These are phyloP conservation scores for Scutellaria minor DNA, from an alignment of 257 asterid genomes.

Conservation along the genomic window DNA sequence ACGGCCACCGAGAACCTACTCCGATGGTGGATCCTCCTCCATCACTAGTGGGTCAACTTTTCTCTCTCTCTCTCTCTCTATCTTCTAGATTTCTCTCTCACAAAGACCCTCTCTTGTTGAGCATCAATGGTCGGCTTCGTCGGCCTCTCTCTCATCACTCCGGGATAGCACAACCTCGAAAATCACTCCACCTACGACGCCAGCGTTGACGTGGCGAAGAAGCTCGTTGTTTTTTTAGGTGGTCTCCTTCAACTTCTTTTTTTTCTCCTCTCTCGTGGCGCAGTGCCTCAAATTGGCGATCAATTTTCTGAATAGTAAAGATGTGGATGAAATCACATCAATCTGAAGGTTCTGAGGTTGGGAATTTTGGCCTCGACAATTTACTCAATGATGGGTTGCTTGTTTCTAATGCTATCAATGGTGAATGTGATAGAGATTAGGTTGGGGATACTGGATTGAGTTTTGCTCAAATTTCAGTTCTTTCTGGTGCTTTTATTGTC, in stretches of 20 bases:
- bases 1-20: too few species aligned
- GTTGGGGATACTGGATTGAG: slow-evolving; percentile 53
- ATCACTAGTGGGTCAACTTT: too few species aligned
- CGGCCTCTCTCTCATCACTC: slow-evolving; percentile 45
- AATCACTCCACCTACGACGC: slow-evolving; percentile 72
- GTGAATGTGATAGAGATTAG: slow-evolving; percentile 78
- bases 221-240: slow-evolving; percentile 79
- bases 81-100: too few species aligned
- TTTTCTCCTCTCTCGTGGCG: slow-evolving; percentile 86
- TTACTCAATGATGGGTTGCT: slow-evolving; percentile 90
- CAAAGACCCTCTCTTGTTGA: slow-evolving; percentile 48
- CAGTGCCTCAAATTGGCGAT: slow-evolving; percentile 84
- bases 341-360: slow-evolving; percentile 57
- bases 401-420: slow-evolving; percentile 90
- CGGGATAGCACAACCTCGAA: slow-evolving; percentile 69
- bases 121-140: slow-evolving; percentile 73
- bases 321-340: slow-evolving; percentile 75
- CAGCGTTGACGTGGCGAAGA: slow-evolving; percentile 65
- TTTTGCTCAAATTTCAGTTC: too few species aligned
- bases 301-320: slow-evolving; percentile 69
- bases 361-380: slow-evolving; percentile 88
- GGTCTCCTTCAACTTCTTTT: slow-evolving; percentile 89
- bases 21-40: too few species aligned
- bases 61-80: too few species aligned
- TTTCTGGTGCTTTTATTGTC: too few species aligned